Evolutionary conservation across 2,329 filamentous ascomycete species (phyloP).

Genomic region (Pseudopithomyces maydicus): DNA sequence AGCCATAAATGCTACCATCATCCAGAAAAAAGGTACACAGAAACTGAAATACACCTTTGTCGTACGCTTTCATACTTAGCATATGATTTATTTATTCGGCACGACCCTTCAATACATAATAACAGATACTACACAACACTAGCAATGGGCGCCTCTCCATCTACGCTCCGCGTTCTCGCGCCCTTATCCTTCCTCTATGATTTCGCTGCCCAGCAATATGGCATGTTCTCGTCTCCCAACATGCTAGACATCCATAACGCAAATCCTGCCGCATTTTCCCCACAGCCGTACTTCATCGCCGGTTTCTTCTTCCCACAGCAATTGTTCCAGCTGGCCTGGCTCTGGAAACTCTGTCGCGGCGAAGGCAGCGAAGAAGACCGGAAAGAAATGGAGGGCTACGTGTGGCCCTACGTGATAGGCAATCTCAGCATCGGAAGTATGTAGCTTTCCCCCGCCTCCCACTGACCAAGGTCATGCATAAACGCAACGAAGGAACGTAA

Average conservation of each 20-base stretch:
- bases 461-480: background rate
- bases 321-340: slow-evolving; percentile 62
- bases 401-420: slow-evolving; percentile 61
- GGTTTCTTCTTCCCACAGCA: slow-evolving; percentile 67
- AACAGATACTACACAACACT: background rate
- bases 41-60: too few species aligned
- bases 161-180: slow-evolving; percentile 59
- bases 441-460: slow-evolving; percentile 20
- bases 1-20: background rate
- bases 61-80: background rate
- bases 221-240: slow-evolving; percentile 60
- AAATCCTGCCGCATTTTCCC: slow-evolving; percentile 64
- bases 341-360: slow-evolving; percentile 60
- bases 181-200: slow-evolving; percentile 61
- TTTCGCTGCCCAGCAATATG: slow-evolving; percentile 65
- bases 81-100: background rate
- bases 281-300: slow-evolving; percentile 63
- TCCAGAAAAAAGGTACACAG: background rate
- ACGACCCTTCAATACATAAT: too few species aligned
- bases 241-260: slow-evolving; percentile 65
- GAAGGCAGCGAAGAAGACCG: slow-evolving; percentile 52
- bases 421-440: slow-evolving; percentile 64
- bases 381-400: slow-evolving; percentile 58
- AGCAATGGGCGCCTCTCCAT: slow-evolving; percentile 59
- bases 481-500: background rate